phyloP scores from a whole-genome alignment of 192 early-diverging fungal species.

The Obelidium mucronatum region DNA sequence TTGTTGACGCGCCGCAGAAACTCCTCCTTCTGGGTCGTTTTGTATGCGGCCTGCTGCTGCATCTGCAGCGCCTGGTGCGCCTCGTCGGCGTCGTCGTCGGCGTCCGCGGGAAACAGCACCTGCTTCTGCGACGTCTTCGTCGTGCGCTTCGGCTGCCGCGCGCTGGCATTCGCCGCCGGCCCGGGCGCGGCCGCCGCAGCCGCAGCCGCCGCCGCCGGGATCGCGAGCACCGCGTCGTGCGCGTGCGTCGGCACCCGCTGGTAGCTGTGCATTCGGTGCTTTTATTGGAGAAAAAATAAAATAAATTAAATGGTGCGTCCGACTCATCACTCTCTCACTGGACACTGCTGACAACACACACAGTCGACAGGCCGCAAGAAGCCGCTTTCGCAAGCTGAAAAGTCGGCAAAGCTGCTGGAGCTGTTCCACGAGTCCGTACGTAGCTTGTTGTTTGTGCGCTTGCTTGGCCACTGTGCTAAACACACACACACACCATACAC shows the following conservation, averaged over 20 bases:
- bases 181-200: background rate
- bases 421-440: conserved; percentile 32
- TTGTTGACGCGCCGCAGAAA: conserved; percentile 33
- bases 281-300: background rate
- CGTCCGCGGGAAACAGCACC: conserved; percentile 76
- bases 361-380: conserved; percentile 27
- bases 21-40: conserved; percentile 36
- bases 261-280: background rate
- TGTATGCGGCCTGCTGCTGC: conserved; percentile 23
- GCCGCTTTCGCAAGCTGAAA: conserved; percentile 29
- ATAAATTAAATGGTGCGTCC: background rate
- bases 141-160: conserved; percentile 48
- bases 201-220: background rate
- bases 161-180: background rate
- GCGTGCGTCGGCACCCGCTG: background rate
- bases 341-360: background rate
- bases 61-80: background rate
- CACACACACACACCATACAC: background rate
- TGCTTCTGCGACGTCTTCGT: conserved; percentile 90
- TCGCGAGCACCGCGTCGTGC: background rate
- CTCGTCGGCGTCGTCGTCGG: conserved; percentile 52
- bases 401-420: conserved; percentile 30
- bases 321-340: background rate
- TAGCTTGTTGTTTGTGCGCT: conserved; percentile 1
- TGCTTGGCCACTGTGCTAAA: background rate